Base-by-base conservation (phyloP, 306 rosid species). In the Geum urbanum region DNA sequence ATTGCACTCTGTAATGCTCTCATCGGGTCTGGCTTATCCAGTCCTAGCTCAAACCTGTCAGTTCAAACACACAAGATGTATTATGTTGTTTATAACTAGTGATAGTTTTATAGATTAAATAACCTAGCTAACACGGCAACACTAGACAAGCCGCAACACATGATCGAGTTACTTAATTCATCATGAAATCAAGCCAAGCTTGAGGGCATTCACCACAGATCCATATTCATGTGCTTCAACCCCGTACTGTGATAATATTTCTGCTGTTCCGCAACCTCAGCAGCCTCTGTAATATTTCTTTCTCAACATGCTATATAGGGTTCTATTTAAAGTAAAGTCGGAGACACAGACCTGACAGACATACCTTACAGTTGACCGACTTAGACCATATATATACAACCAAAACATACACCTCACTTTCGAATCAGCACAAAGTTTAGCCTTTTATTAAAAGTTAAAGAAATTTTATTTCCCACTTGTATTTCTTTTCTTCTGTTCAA, bases 131-230 rank as follows among this genome's bases (percentile, higher is more conserved):
- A 55, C 20, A 13, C 7, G 13, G 19, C 6, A 14, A 27, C n/a
- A 58, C 63, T 24, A 58, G 9, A 58, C 11, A 32, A 57, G 39
- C 9, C 62, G 37, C 37, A 1, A 32, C 37, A 32, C 37, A 32
- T 32, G 37, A 58, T 32, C 19, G 37, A 35, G 63, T 9, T 40
- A 71, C 84, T 78, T 82, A 90, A 97, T 90, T 92, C 98, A 92
- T 92, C 98, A 92, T 92, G 91, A 92, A 92, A 78, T 92, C 97
- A 61, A 92, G 85, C 98, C 98, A 92, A 16, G 96, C 92, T 67
- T 90, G 82, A 40, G 98, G 98, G 98, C 91, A 64, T 46, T 84
- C 35, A 92, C 94, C 44, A 92, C 94, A 0, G 98, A 97, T 5
- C 75, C 86, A 72, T 92, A 83, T 66, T 83, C 86, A 74, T 83